phyloP scores from a whole-genome alignment of 352 stramenopile genomes.

The Pythium folliculosum region DNA sequence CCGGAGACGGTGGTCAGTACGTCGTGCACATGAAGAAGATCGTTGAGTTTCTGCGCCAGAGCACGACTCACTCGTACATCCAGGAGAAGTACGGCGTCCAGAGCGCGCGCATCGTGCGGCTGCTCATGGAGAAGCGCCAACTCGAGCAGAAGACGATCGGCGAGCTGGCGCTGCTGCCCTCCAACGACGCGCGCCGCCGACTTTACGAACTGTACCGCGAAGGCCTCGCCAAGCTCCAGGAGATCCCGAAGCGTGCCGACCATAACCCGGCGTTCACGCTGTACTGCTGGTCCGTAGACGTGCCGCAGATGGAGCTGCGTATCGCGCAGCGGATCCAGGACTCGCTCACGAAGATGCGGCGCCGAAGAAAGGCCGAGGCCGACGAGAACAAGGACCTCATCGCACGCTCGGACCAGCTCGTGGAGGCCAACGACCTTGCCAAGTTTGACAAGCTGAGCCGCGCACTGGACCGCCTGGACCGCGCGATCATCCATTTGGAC shows the following conservation, averaged over 20 bases:
- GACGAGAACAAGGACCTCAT: slow-evolving; percentile 90
- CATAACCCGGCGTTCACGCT: slow-evolving; percentile 89
- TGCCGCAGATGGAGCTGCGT: slow-evolving; percentile 58
- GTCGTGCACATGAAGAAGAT: slow-evolving; percentile 91
- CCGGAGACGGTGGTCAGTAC: slow-evolving; percentile 84
- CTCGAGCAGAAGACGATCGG: slow-evolving; percentile 87
- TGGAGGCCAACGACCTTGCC: slow-evolving; percentile 82
- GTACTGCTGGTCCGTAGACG: slow-evolving; percentile 86
- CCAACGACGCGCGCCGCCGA: slow-evolving; percentile 76
- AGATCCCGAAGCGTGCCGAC: slow-evolving; percentile 86
- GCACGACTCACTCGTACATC: slow-evolving; percentile 79
- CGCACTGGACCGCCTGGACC: slow-evolving; percentile 82
- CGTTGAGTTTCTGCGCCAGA: slow-evolving; percentile 72
- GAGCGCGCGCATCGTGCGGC: slow-evolving; percentile 81
- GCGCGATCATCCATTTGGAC: slow-evolving; percentile 81
- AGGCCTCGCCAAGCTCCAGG: slow-evolving; percentile 79
- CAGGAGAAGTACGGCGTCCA: slow-evolving; percentile 79
- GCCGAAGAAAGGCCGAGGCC: slow-evolving; percentile 70
- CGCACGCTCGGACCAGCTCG: slow-evolving; percentile 82
- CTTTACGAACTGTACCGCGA: slow-evolving; percentile 83
- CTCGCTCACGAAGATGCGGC: slow-evolving; percentile 70
- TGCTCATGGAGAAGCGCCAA: slow-evolving; percentile 86
- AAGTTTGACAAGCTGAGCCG: slow-evolving; percentile 89
- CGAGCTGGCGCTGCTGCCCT: slow-evolving; percentile 80
- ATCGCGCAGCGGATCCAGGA: slow-evolving; percentile 71